These are phyloP conservation scores for Mallotus repandus DNA, from an alignment of 441 rosid genomes.

Conservation along the genomic window DNA sequence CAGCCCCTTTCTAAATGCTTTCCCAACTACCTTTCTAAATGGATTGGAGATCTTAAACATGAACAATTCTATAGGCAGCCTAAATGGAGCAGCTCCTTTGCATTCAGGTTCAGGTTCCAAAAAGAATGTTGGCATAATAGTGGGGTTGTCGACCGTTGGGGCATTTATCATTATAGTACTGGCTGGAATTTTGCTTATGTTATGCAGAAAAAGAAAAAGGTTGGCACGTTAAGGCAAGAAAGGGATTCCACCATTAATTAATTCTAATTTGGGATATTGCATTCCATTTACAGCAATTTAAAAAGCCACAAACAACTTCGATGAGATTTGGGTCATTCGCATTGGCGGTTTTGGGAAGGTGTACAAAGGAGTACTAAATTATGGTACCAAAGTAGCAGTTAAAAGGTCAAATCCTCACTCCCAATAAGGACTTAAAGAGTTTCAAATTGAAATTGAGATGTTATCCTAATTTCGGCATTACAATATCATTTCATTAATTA, in stretches of 20 bases:
- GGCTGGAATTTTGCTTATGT: conserved; percentile 47
- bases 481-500: conserved; percentile 86
- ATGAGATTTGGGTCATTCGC: conserved; percentile 80
- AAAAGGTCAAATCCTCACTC: conserved; percentile 91
- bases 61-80: conserved; percentile 70
- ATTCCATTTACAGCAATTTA: conserved; percentile 73
- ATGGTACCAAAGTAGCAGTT: conserved; percentile 79
- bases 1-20: conserved; percentile 17
- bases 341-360: conserved; percentile 98
- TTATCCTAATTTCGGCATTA: conserved; percentile 89
- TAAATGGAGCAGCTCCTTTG: conserved; percentile 28
- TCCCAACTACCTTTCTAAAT: conserved; percentile 69
- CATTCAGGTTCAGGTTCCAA: conserved; percentile 40
- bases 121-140: conserved; percentile 42
- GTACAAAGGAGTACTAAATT: conserved; percentile 70
- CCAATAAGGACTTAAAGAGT: conserved; percentile 92
- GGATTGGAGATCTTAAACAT: conserved; percentile 93
- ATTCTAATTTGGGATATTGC: conserved; percentile 62
- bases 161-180: conserved; percentile 30
- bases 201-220: conserved; percentile 47
- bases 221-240: conserved; percentile 57
- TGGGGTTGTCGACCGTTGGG: conserved; percentile 46
- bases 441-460: conserved; percentile 95
- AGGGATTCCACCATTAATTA: conserved; percentile 71
- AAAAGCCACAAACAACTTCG: conserved; percentile 84